These are phyloP conservation scores for Plasmodium gallinaceum DNA, from an alignment of 169 alveolate species.

Conservation along the genomic window DNA sequence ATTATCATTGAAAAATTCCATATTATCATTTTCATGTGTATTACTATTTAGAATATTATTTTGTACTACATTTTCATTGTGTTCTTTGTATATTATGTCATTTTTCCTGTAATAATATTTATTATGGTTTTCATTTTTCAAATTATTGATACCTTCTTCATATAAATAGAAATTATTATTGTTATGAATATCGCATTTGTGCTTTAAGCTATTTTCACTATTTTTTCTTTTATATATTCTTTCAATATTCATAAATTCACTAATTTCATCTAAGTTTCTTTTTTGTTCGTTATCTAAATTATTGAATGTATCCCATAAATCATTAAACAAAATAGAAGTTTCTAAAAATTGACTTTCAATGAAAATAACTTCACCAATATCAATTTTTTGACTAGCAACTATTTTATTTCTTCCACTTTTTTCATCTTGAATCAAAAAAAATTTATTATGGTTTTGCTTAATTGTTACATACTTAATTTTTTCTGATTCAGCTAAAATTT, in stretches of 20 bases:
- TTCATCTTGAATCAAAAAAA: slow-evolving; percentile 52
- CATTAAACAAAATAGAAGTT: slow-evolving; percentile 65
- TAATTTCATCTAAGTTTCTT: slow-evolving; percentile 3
- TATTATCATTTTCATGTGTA: slow-evolving; percentile 1
- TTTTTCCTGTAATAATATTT: background rate
- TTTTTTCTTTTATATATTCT: slow-evolving; percentile 29
- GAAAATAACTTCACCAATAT: slow-evolving; percentile 56
- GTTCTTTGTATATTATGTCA: background rate
- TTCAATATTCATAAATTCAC: slow-evolving; percentile 37
- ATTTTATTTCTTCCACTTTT: slow-evolving; percentile 39
- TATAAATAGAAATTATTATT: background rate
- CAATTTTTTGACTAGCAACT: slow-evolving; percentile 53
- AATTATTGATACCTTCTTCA: background rate
- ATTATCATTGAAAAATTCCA: slow-evolving; percentile 1
- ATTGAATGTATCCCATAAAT: slow-evolving; percentile 55
- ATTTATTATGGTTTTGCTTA: slow-evolving; percentile 30
- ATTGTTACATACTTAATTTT: slow-evolving; percentile 10
- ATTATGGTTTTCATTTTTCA: background rate
- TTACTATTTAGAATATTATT: background rate
- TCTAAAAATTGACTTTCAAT: slow-evolving; percentile 53
- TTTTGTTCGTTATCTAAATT: slow-evolving; percentile 19
- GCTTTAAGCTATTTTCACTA: slow-evolving; percentile 10
- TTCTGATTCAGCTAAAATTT: slow-evolving; percentile 19
- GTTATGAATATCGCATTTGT: background rate
- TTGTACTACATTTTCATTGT: background rate